Evolutionary conservation across 495 filamentous ascomycete genomes (phyloP), one percentile per base, ranked within the genome.

Genomic region (Parathielavia appendiculata): DNA sequence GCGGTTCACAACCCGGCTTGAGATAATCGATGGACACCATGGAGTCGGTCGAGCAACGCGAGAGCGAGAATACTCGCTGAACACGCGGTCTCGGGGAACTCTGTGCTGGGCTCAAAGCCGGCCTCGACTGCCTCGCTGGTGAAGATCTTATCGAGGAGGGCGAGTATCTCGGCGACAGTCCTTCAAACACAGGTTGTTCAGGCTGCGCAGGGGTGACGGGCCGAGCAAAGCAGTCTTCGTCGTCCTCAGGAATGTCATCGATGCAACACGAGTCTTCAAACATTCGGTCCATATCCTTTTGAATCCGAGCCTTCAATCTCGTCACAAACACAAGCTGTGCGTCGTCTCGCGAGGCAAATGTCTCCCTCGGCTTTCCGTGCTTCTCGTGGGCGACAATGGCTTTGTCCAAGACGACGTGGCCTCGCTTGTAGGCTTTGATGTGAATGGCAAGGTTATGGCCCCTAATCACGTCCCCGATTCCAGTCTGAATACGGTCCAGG

Each of bases 361-460:
- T 34, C 56, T 71, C 65, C 46, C 22, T 53, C 2, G 54, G 44
- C 17, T 34, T 55, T 10, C 62, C 67, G 14, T 45, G 61, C 44
- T 64, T 66, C 23, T 73, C 70, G 23, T 70, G 69, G 13, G 75
- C 67, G 3, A 78, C 70, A 9, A 79, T 70, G 7, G 74, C 75
- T 58, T 77, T 78, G 54, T 77, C 71, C 38, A 79, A 49, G 11
- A 79, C 62, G 14, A 76, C 65, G 52, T 79, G 76, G 0, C 75
- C 75, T 36, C 76, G 67, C 53, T 79, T 79, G 52, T 74, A 66
- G 9, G 72, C 75, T 8, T 53, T 71, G 68, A 79, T 66, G 49
- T 69, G 69, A 20, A 77, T 67, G 16, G 69, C 70, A 17, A 74
- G 64, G 26, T 76, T 71, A 54, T 73, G 69, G 30, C 75, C 73